Evolutionary conservation across 495 filamentous ascomycete species (phyloP).

Genomic region (Neurospora intermedia): DNA sequence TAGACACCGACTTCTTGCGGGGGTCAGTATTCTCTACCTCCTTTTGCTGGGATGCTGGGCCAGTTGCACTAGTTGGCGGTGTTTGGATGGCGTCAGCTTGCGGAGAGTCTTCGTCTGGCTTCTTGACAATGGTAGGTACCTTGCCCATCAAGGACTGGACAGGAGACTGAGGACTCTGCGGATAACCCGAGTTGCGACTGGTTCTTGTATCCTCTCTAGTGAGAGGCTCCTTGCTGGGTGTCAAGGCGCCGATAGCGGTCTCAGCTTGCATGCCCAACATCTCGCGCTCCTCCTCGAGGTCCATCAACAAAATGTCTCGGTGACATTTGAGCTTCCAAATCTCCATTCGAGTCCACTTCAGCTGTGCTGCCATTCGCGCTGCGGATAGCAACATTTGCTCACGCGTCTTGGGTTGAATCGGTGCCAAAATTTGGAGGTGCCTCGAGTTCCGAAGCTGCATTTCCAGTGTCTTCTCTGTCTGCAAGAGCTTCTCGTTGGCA

Average conservation of each 20-base stretch:
- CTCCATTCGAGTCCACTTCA: constrained; percentile 88
- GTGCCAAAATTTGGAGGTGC: constrained; percentile 80
- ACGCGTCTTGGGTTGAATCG: constrained; percentile 74
- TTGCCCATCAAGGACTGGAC: constrained; percentile 18
- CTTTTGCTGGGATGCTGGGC: constrained; percentile 35
- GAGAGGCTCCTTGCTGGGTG: constrained; percentile 11
- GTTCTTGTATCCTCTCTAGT: constrained; percentile 19
- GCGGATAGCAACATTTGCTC: constrained; percentile 80
- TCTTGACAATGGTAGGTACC: constrained; percentile 17
- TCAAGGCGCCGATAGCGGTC: constrained; percentile 7
- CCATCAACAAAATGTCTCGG: constrained; percentile 73
- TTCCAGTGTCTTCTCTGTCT: constrained; percentile 67
- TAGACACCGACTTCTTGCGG: constrained; percentile 33
- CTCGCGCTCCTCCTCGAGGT: constrained; percentile 66
- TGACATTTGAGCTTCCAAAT: constrained; percentile 90
- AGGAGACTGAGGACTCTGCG: constrained; percentile 25
- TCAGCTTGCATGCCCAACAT: constrained; percentile 23
- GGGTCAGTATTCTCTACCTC: constrained; percentile 25
- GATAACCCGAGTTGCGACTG: constrained; percentile 12
- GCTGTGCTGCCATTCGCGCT: constrained; percentile 72
- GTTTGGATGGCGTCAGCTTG: constrained; percentile 35
- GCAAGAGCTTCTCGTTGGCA: constrained; percentile 66
- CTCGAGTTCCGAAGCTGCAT: constrained; percentile 80
- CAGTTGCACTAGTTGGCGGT: constrained; percentile 32
- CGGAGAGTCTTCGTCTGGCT: constrained; percentile 25